Percentiles rank a stretch among this genome's conserved stretches.
phyloP scores from a whole-genome alignment of 305 asterid species.

The Solanum chacoense region DNA sequence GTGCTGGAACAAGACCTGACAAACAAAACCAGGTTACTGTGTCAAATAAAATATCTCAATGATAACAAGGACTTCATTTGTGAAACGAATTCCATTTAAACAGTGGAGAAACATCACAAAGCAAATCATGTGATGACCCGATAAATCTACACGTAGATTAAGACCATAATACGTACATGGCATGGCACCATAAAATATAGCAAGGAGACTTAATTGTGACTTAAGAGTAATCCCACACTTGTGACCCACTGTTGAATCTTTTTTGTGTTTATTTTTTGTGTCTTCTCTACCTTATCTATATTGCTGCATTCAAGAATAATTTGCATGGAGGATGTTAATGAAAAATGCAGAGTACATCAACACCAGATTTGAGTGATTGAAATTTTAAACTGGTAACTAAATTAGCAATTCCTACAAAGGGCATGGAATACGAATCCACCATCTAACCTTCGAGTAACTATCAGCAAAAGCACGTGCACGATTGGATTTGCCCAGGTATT shows the following conservation, averaged over 20 bases:
- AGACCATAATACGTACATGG: neutral
- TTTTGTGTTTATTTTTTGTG: neutral
- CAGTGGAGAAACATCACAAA: neutral
- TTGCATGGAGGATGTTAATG: neutral
- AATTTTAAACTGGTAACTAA: neutral
- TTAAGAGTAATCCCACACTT: neutral
- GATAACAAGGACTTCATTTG: neutral
- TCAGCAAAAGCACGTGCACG: conserved; percentile 91
- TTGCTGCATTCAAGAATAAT: neutral
- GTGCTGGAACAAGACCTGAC: conserved; percentile 80
- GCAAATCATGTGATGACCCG: neutral
- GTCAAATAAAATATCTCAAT: neutral
- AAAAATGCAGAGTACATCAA: neutral
- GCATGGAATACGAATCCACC: neutral
- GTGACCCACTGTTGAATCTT: neutral
- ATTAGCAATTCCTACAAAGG: neutral
- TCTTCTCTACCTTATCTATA: neutral
- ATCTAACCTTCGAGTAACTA: conserved; percentile 81
- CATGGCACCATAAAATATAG: neutral
- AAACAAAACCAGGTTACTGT: conserved; percentile 6
- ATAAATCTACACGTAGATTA: neutral
- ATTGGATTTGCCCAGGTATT: conserved; percentile 61
- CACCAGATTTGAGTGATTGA: neutral
- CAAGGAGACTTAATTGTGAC: neutral
- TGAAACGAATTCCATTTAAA: neutral